A percentile compares a stretch with the other conserved stretches of the same genome.
Conservation (phyloP, 306 rosid species). For the Corylus americana region DNA sequence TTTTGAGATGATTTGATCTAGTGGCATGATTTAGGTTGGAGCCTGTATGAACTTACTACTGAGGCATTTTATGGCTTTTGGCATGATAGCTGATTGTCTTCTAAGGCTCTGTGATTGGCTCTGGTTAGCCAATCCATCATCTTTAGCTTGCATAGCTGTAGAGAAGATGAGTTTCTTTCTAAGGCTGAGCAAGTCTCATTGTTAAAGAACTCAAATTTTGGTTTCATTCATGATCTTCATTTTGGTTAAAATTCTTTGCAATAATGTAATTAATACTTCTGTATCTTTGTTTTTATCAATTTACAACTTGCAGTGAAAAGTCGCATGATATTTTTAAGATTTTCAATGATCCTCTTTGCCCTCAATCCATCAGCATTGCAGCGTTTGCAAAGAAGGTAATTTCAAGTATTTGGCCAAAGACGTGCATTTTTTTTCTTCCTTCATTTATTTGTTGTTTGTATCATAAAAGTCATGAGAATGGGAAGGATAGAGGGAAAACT, state of each 20-base stretch:
- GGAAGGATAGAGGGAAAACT: conserved; percentile 9
- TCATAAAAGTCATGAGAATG: neutral
- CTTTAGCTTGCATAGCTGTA: neutral
- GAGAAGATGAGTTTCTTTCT: neutral
- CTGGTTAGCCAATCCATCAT: neutral
- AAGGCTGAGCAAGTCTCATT: neutral
- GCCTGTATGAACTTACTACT: neutral
- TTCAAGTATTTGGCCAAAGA: conserved; percentile 14
- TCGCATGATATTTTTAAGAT: conserved; percentile 58
- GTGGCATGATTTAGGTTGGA: neutral
- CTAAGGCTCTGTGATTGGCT: neutral
- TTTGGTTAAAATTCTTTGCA: neutral
- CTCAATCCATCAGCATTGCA: conserved; percentile 65
- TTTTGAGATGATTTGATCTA: neutral
- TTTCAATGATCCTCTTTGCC: conserved; percentile 56
- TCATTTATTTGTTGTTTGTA: conserved; percentile 11
- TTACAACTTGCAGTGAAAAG: conserved; percentile 62
- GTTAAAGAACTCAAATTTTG: neutral
- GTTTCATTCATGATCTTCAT: conserved; percentile 2
- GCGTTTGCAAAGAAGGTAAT: conserved; percentile 72
- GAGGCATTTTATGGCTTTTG: neutral
- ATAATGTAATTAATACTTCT: neutral
- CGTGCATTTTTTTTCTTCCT: conserved; percentile 10
- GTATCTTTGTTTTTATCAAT: conserved; percentile 24
- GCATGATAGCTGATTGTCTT: neutral